Conservation (phyloP, 2,329 filamentous ascomycete species). For the Scedosporium apiospermum region DNA sequence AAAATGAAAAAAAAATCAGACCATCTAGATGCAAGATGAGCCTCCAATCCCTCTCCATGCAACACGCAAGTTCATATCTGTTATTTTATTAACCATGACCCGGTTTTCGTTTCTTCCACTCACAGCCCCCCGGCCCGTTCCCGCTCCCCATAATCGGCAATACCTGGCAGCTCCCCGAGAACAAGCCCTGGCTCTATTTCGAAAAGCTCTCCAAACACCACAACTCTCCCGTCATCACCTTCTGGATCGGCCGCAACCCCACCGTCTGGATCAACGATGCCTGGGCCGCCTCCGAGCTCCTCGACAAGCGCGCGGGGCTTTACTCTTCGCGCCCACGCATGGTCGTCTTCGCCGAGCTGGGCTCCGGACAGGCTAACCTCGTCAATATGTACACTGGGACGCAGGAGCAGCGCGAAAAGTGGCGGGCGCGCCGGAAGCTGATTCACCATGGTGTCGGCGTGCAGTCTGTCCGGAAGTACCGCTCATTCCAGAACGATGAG, state of each 20-base stretch:
- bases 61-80: conserved; percentile 2
- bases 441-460: conserved; percentile 15
- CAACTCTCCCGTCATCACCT: conserved; percentile 39
- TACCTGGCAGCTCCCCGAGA: conserved; percentile 42
- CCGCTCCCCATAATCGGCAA: conserved; percentile 46
- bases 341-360: conserved; percentile 36
- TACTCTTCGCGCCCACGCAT: conserved; percentile 41
- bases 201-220: conserved; percentile 33
- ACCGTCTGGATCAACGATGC: conserved; percentile 40
- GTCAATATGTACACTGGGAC: conserved; percentile 31
- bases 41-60: too few species aligned
- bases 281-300: conserved; percentile 41
- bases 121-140: conserved; percentile 42
- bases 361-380: conserved; percentile 30
- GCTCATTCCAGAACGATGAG: conserved; percentile 16
- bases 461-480: conserved; percentile 10
- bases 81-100: neutral
- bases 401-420: conserved; percentile 15
- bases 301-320: conserved; percentile 41
- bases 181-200: conserved; percentile 49
- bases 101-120: neutral
- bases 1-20: neutral
- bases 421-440: conserved; percentile 7
- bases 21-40: too few species aligned
- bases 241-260: conserved; percentile 39